Evolutionary conservation across 129 eudicot species (phyloP).

Genomic region (Chrysanthemum seticuspe): DNA sequence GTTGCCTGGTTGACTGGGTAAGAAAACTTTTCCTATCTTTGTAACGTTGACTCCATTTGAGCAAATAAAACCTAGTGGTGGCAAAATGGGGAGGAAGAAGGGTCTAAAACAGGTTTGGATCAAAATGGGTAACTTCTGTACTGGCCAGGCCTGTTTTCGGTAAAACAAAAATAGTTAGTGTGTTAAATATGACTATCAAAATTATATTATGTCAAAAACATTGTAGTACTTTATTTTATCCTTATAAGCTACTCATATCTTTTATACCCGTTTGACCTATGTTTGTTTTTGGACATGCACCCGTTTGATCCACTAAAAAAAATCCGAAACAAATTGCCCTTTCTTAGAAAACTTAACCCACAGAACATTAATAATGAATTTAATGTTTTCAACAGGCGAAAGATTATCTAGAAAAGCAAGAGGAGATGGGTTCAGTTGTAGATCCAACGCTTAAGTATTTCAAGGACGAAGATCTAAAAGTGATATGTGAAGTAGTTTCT

Average conservation of each 20-base stretch:
- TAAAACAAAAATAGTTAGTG: background rate
- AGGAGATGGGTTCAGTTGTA: slow-evolving; percentile 53
- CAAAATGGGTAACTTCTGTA: background rate
- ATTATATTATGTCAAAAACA: background rate
- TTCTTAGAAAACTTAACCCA: background rate
- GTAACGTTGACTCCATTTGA: background rate
- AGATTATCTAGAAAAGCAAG: slow-evolving; percentile 65
- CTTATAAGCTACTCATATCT: no score
- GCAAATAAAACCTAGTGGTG: background rate
- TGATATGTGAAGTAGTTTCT: slow-evolving; percentile 67
- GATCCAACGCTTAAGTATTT: slow-evolving; percentile 80
- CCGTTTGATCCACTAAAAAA: background rate
- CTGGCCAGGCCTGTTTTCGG: background rate
- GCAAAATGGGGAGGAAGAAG: background rate
- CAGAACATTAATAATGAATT: slow-evolving; percentile 8
- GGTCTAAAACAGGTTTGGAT: background rate
- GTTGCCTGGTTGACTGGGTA: slow-evolving; percentile 91
- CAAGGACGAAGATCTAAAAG: slow-evolving; percentile 60
- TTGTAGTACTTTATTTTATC: background rate
- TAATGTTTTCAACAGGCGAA: slow-evolving; percentile 52
- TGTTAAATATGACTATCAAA: background rate
- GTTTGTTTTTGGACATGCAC: background rate
- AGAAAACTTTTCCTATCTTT: slow-evolving; percentile 13
- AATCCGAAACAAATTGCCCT: background rate
- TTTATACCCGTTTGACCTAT: background rate